These are phyloP conservation scores for Articulospora tetracladia DNA, from an alignment of 495 filamentous ascomycete genomes.

Conservation along the genomic window DNA sequence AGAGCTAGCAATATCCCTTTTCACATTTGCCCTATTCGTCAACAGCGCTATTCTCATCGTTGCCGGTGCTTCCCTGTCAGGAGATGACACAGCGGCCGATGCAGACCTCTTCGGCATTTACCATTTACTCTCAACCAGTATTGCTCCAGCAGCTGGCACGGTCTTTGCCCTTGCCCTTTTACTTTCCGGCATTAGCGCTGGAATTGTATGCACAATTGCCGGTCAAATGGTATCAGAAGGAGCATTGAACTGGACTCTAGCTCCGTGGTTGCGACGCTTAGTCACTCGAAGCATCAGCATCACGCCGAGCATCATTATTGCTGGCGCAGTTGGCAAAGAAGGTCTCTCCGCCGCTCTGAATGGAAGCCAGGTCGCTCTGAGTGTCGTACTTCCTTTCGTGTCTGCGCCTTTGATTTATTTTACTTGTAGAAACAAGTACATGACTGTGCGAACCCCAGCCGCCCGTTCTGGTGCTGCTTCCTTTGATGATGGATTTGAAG, in stretches of 20 bases:
- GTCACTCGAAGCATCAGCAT: conserved; percentile 67
- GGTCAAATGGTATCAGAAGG: conserved; percentile 57
- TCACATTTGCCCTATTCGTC: conserved; percentile 91
- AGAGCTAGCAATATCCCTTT: conserved; percentile 72
- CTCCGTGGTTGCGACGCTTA: conserved; percentile 47
- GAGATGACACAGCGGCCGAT: conserved; percentile 46
- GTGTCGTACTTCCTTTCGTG: conserved; percentile 77
- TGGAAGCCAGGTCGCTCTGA: conserved; percentile 75
- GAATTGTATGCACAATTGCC: conserved; percentile 56
- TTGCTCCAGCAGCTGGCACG: conserved; percentile 63
- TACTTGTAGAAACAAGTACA: conserved; percentile 75
- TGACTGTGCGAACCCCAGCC: conserved; percentile 55
- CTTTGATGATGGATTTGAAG: conserved; percentile 28
- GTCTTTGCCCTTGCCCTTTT: conserved; percentile 54
- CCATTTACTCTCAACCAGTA: conserved; percentile 61
- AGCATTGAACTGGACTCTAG: conserved; percentile 44
- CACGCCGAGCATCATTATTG: conserved; percentile 77
- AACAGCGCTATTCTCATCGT: conserved; percentile 90
- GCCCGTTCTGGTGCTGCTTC: conserved; percentile 20
- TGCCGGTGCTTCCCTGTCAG: conserved; percentile 73
- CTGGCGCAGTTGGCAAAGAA: conserved; percentile 67
- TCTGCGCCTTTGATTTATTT: conserved; percentile 84
- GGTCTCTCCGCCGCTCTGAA: conserved; percentile 72
- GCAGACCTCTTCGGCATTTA: conserved; percentile 85
- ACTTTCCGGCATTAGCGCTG: conserved; percentile 48